These are phyloP conservation scores for Arthrobotrys musiformis DNA, from an alignment of 2,329 filamentous ascomycete species.

Conservation along the genomic window DNA sequence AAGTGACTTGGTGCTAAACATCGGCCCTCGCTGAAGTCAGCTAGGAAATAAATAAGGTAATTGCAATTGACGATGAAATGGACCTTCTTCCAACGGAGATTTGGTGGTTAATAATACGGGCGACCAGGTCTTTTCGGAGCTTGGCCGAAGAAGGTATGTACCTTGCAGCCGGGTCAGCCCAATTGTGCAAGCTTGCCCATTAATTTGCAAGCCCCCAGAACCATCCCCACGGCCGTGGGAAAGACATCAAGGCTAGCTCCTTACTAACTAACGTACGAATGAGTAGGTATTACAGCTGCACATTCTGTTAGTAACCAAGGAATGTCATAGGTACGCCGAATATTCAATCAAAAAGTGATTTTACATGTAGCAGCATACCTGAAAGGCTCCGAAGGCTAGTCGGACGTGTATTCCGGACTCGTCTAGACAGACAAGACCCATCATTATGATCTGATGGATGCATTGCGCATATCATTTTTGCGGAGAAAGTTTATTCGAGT, in stretches of 20 bases:
- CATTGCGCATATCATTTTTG: neutral
- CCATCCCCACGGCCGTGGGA: neutral
- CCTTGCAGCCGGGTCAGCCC: constrained; percentile 8
- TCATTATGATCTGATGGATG: constrained; percentile 5
- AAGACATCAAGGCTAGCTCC: neutral
- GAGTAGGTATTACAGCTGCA: no score
- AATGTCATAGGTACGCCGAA: neutral
- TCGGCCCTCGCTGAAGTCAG: neutral
- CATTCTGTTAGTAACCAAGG: neutral
- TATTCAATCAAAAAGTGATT: no score
- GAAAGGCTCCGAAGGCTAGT: neutral
- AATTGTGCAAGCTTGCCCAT: no score
- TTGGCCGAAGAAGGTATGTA: constrained; percentile 25
- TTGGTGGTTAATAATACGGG: neutral
- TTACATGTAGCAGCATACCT: no score
- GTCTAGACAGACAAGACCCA: neutral
- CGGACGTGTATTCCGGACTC: neutral
- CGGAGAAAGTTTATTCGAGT: neutral
- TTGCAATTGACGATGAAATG: neutral
- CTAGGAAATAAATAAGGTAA: no score
- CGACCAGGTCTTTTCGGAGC: constrained; percentile 22
- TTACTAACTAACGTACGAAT: no score
- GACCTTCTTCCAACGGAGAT: neutral
- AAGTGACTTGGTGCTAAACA: no score
- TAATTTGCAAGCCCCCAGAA: constrained; percentile 7